These are phyloP conservation scores for Gypsophila paniculata DNA, from an alignment of 179 eudicot species.

Conservation along the genomic window DNA sequence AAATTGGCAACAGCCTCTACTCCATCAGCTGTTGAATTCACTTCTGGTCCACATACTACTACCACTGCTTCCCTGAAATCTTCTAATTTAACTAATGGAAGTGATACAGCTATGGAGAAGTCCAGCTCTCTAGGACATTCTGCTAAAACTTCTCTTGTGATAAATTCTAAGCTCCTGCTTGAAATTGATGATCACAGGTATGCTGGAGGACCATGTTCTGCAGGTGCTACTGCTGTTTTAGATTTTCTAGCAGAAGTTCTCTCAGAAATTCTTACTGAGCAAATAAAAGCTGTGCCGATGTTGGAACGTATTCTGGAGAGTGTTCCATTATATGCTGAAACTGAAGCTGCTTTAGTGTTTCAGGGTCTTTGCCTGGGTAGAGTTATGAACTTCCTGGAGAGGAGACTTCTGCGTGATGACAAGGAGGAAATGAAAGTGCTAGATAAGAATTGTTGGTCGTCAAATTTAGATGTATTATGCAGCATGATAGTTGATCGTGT, in stretches of 20 bases:
- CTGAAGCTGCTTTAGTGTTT: constrained; percentile 76
- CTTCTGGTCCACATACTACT: constrained; percentile 48
- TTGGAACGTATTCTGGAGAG: constrained; percentile 79
- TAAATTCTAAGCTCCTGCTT: constrained; percentile 61
- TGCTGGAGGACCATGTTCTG: constrained; percentile 97
- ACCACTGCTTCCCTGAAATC: constrained; percentile 57
- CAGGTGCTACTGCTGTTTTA: constrained; percentile 90
- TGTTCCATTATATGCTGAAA: constrained; percentile 78
- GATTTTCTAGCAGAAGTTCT: constrained; percentile 96
- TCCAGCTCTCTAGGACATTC: constrained; percentile 45
- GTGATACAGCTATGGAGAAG: constrained; percentile 50
- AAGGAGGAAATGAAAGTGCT: constrained; percentile 85
- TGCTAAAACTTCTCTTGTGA: constrained; percentile 42
- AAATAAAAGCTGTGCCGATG: constrained; percentile 69
- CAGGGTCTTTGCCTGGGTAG: constrained; percentile 95
- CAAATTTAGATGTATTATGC: constrained; percentile 79
- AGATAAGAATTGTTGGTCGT: constrained; percentile 87
- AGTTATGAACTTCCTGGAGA: constrained; percentile 92
- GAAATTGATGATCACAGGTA: constrained; percentile 88
- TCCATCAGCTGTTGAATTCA: constrained; percentile 53
- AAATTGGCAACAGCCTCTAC: constrained; percentile 41
- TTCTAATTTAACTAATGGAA: constrained; percentile 46
- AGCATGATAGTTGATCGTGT: constrained; percentile 93
- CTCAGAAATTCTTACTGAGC: constrained; percentile 84
- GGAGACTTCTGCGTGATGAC: constrained; percentile 91